phyloP scores from a whole-genome alignment of 495 filamentous ascomycete species.

The Symbiotaphrina buchneri region DNA sequence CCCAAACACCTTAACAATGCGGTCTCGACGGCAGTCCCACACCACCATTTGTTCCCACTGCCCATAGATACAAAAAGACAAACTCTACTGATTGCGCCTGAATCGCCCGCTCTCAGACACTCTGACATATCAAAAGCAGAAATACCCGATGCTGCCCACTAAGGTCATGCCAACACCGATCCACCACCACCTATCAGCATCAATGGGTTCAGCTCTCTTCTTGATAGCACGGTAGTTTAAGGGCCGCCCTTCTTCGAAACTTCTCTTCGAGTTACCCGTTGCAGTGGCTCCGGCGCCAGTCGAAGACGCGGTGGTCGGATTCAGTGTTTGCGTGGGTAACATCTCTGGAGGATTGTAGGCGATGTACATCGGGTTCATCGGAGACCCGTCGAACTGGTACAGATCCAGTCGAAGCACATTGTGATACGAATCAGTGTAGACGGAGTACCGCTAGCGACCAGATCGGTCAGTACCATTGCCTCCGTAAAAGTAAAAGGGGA shows the following conservation, averaged over 20 bases:
- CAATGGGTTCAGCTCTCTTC: constrained; percentile 22
- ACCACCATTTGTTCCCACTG: no score
- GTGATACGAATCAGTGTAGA: constrained; percentile 37
- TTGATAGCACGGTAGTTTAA: constrained; percentile 19
- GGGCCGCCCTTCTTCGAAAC: constrained; percentile 11
- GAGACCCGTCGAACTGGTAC: constrained; percentile 37
- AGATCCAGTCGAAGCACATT: constrained; percentile 42
- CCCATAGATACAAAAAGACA: no score
- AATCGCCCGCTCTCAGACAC: no score
- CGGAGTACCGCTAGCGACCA: constrained; percentile 31
- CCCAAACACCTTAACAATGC: no score
- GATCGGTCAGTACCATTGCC: background rate
- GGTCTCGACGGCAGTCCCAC: no score
- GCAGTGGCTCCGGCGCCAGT: constrained; percentile 13
- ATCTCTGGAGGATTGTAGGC: constrained; percentile 46
- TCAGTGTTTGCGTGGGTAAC: constrained; percentile 49
- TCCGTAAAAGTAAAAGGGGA: background rate
- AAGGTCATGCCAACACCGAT: constrained; percentile 43
- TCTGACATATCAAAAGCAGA: constrained; percentile 19
- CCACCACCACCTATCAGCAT: constrained; percentile 45
- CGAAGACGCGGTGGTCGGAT: constrained; percentile 22
- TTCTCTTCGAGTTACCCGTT: constrained; percentile 15
- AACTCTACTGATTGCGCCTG: no score
- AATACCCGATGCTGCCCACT: constrained; percentile 29
- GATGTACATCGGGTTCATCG: constrained; percentile 54